A percentile compares a stretch with the other conserved stretches of the same genome.
These are phyloP conservation scores for Solanum raphanifolium DNA, from an alignment of 257 asterid species.

Conservation along the genomic window DNA sequence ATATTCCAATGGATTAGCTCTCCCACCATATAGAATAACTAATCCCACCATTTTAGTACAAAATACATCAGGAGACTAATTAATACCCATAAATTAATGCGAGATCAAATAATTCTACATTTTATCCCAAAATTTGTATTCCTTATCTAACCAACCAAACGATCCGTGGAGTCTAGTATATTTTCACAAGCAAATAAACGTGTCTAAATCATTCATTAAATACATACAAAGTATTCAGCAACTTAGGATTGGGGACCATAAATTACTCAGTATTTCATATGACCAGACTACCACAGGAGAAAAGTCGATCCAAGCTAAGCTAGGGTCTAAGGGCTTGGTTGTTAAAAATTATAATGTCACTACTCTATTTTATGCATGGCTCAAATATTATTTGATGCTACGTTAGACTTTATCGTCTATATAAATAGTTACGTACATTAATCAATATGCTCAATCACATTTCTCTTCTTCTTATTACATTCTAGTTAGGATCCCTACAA, in stretches of 20 bases:
- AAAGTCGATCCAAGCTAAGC: neutral
- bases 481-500: neutral
- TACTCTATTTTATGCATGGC: neutral
- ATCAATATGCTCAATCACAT: neutral
- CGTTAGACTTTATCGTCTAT: neutral
- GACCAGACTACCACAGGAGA: neutral
- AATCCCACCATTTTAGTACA: no score
- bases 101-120: no score
- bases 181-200: neutral
- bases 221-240: neutral
- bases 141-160: neutral
- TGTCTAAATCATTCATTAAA: neutral
- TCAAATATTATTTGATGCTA: neutral
- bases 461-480: neutral
- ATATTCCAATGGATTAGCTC: neutral
- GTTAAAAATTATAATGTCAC: neutral
- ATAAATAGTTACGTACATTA: neutral
- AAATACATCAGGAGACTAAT: no score
- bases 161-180: neutral
- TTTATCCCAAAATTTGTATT: no score
- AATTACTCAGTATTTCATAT: neutral
- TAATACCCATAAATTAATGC: neutral
- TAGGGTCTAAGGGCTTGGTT: no score
- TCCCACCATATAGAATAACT: neutral
- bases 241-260: neutral